phyloP scores from a whole-genome alignment of 768 basidiomycete genomes.

The Mycena belliarum region DNA sequence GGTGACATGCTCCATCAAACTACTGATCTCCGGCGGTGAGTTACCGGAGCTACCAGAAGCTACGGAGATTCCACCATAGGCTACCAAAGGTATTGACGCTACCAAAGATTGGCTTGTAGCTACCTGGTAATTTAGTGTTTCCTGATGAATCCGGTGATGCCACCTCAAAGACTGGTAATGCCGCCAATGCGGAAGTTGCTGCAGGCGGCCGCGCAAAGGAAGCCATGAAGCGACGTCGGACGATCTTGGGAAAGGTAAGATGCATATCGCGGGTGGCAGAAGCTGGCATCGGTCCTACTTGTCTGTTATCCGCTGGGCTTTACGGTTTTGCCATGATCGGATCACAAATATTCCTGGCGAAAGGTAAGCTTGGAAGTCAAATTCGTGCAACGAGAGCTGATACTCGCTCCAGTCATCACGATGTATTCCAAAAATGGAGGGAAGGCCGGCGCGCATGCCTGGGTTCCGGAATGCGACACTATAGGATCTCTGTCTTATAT shows the following conservation, averaged over 20 bases:
- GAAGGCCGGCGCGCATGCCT: neutral
- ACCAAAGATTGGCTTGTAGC: no score
- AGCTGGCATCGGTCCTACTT: neutral
- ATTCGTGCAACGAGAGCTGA: neutral
- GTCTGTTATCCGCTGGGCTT: neutral
- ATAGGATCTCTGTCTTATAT: conserved; percentile 2
- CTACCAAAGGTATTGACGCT: no score
- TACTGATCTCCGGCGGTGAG: no score
- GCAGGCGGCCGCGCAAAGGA: neutral
- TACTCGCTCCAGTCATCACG: neutral
- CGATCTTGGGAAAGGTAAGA: neutral
- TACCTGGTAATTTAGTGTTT: no score
- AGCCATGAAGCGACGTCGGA: neutral
- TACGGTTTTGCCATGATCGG: neutral
- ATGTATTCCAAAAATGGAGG: conserved; percentile 5
- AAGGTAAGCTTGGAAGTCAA: neutral
- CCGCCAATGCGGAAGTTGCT: neutral
- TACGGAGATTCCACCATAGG: no score
- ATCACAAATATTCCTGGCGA: neutral
- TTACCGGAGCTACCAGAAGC: no score
- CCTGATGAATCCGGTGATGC: no score
- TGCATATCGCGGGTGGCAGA: neutral
- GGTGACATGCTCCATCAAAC: no score
- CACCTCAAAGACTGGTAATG: neutral
- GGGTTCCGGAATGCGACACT: neutral